phyloP scores from a whole-genome alignment of 2,329 filamentous ascomycete species.

The Calonectria multiphialidica region DNA sequence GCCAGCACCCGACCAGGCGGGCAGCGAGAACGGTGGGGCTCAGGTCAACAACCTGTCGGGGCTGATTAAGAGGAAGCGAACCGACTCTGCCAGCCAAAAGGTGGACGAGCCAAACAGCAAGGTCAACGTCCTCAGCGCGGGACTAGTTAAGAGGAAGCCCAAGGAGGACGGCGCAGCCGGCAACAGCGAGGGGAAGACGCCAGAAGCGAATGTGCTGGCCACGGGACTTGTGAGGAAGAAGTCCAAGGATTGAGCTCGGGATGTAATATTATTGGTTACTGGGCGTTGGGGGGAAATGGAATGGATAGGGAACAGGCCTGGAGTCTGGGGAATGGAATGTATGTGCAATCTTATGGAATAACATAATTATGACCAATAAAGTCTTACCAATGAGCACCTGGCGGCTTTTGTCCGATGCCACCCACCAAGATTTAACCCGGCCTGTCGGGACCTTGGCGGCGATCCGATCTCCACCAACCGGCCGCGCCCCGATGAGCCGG shows the following conservation, averaged over 20 bases:
- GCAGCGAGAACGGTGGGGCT: constrained; percentile 18
- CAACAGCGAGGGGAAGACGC: constrained; percentile 20
- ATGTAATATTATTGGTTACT: constrained; percentile 19
- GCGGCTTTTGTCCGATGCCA: background rate
- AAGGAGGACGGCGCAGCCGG: constrained; percentile 51
- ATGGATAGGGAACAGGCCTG: constrained; percentile 17
- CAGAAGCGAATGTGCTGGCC: constrained; percentile 60
- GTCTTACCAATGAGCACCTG: background rate
- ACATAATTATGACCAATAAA: background rate
- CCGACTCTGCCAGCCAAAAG: constrained; percentile 38
- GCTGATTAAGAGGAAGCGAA: constrained; percentile 62
- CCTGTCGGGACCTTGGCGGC: background rate
- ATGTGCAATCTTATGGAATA: background rate
- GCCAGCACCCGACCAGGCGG: constrained; percentile 23
- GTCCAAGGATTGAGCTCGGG: constrained; percentile 53
- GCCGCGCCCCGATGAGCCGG: background rate
- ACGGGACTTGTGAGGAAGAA: constrained; percentile 69
- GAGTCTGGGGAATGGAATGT: constrained; percentile 27
- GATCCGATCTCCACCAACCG: constrained; percentile 11
- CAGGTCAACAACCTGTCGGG: constrained; percentile 62
- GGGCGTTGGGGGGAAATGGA: constrained; percentile 23
- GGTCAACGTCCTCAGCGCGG: constrained; percentile 61
- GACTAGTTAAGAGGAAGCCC: constrained; percentile 66
- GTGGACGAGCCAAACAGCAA: constrained; percentile 33
- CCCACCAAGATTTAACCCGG: background rate